A percentile compares a stretch with the other conserved stretches of the same genome.
Evolutionary conservation across 2,329 filamentous ascomycete genomes (phyloP).

Genomic region (Teratosphaeriaceae sp.): DNA sequence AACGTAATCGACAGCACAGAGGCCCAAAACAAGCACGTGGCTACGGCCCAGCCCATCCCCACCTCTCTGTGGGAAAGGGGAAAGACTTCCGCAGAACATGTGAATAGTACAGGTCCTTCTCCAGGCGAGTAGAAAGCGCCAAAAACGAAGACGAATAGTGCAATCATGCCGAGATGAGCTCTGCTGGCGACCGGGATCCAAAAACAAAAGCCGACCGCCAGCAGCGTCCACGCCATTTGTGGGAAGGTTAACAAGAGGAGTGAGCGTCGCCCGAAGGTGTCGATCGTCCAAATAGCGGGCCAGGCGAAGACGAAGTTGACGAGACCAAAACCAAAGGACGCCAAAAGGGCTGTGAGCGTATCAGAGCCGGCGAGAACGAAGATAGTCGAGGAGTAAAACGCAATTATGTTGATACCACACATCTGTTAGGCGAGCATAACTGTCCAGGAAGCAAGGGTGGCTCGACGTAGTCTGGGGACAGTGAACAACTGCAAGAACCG

Average conservation of each 20-base stretch:
- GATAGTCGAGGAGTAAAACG: conserved; percentile 29
- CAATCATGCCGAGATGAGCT: conserved; percentile 11
- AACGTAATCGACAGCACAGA: no score
- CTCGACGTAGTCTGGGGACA: conserved; percentile 42
- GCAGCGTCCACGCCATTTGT: conserved; percentile 41
- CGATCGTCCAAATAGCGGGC: conserved; percentile 31
- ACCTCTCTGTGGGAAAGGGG: conserved; percentile 27
- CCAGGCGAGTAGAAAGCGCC: conserved; percentile 20
- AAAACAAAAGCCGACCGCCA: conserved; percentile 42
- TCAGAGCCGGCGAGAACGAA: conserved; percentile 32
- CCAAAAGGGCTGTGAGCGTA: conserved; percentile 29
- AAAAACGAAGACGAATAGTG: conserved; percentile 27
- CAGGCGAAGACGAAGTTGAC: conserved; percentile 42
- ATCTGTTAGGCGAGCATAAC: conserved; percentile 31
- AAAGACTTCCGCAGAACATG: conserved; percentile 30
- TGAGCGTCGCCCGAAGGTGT: conserved; percentile 28
- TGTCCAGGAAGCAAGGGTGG: conserved; percentile 22
- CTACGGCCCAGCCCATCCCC: conserved; percentile 9
- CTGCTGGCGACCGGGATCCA: conserved; percentile 22
- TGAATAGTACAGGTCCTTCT: conserved; percentile 25
- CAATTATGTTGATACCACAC: conserved; percentile 15
- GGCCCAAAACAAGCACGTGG: conserved; percentile 43
- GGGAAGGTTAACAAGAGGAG: conserved; percentile 39
- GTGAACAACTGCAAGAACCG: conserved; percentile 45
- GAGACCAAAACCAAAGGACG: conserved; percentile 39